Evolutionary conservation across 2,329 filamentous ascomycete genomes (phyloP).

Genomic region (Coniochaeta sp.): DNA sequence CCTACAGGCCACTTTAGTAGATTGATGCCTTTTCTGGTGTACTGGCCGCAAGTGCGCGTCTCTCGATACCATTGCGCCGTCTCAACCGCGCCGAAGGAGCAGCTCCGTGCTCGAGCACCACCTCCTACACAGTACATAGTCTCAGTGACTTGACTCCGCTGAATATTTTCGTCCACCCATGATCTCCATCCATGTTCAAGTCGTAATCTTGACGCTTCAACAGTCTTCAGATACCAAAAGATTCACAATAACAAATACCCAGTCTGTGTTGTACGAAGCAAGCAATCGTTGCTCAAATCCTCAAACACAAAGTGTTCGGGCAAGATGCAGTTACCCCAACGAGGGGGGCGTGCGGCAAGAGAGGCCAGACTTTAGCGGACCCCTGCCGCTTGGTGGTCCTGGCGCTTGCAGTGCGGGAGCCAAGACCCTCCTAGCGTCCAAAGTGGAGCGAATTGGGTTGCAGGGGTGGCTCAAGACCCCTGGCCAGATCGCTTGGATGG

Average conservation of each 20-base stretch:
- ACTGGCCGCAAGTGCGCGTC: neutral
- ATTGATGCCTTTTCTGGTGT: neutral
- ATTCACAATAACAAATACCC: neutral
- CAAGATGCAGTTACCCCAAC: neutral
- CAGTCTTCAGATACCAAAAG: neutral
- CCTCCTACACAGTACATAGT: no score
- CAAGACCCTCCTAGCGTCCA: neutral
- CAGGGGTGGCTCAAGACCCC: neutral
- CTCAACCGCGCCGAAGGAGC: neutral
- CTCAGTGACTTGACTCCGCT: neutral
- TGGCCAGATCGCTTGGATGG: conserved; percentile 1
- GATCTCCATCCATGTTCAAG: neutral
- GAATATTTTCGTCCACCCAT: neutral
- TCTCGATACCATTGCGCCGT: neutral
- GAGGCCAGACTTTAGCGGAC: neutral
- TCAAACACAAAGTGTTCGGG: neutral
- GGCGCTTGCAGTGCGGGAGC: neutral
- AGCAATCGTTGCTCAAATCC: neutral
- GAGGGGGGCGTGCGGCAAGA: neutral
- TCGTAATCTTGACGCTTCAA: neutral
- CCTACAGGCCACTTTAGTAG: no score
- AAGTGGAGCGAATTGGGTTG: neutral
- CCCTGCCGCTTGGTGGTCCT: neutral
- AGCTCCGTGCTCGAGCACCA: no score
- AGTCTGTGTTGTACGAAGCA: neutral